Base-by-base conservation (phyloP, 75 land plant species). In the Adiantum capillusveneris region DNA sequence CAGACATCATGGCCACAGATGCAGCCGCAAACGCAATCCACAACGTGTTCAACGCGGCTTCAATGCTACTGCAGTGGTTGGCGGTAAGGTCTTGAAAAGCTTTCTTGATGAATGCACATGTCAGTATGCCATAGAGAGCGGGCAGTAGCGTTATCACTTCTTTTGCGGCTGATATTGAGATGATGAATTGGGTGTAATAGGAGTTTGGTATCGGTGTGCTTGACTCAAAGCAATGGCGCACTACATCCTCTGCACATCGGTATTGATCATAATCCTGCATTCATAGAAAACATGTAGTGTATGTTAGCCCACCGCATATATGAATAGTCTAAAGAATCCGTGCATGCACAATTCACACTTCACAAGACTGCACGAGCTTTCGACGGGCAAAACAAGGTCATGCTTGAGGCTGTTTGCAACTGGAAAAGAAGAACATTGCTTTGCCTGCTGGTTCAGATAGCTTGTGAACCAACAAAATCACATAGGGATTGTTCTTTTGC, bases 1-100 rank as follows among this genome's bases (percentile, higher is more conserved):
- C 21, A 9, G 52, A 25, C 50, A 61, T 25, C 63, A 61, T 61
- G 12, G 63, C 25, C 2, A 61, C 2, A 5, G 63, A 61, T 2
- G 63, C 50, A 22, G 43, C 25, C 2, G 52, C 52, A 46, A 61
- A 61, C 16, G 51, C 63, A 61, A 61, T 61, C 63, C 63, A 61
- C 1, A 61, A 12, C n/a, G 63, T 41, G 43, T 42, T 61, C 13
- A 61, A 25, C 3, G 51, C 63, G 6, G 52, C 13, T 27, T 61
- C 16, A n/a, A 61, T 11, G 14, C 13, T 11, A 44, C 20, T 18
- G 49, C 65, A 63, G 22, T 63, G 65, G 17, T 30, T 20, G 20
- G 50, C 34, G 2, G 56, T 52, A 9, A 63, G 28, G 30, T 52
- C 29, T 2, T 34, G 36, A 24, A 63, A 63, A 12, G 65, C 65